Base-by-base conservation (phyloP, 345 rosid genomes). In the Pugionium cornutum region DNA sequence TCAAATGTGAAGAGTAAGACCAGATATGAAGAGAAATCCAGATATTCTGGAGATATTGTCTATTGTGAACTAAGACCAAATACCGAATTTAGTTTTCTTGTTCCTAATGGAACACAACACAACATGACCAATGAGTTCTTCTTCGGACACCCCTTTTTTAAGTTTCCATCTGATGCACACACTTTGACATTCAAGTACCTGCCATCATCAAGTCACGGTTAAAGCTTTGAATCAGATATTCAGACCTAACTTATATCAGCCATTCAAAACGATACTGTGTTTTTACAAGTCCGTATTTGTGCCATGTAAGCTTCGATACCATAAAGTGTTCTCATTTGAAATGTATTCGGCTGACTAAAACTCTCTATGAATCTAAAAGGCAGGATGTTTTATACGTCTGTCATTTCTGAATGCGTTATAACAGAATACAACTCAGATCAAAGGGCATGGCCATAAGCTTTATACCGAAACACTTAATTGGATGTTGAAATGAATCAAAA, bases 161-260 rank as follows among this genome's bases (percentile, higher is more conserved):
- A 70, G 37, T 50, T 32, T 45, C 76, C 44, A 32, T 58, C 76
- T 70, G 66, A 64, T 77, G 83, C 84, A 76, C 78, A 27, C n/a
- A 54, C 49, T 56, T 67, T 61, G 58, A 67, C 69, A 66, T 71
- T 87, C 83, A 91, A 83, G 94, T 88, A 81, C 91, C 96, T 88
- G 84, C 77, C 66, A 64, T 41, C 9, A 64, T 48, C 18, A 71
- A 63, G 64, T 41, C 53, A 63, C 45, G 40, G 5, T 4, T 2
- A 62, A 62, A 49, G 11, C 37, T 55, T 47, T 26, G 53, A 51
- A 48, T 48, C 57, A 54, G 51, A 45, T 18, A 18, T 25, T n/a
- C 40, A 64, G 40, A 64, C 33, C 43, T 2, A 63, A 63, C 69
- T 55, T 11, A 37, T 2, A 69, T 9, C 54, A 60, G 47, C 40